Base-by-base conservation (phyloP, 257 asterid genomes). In the Jasminum sambac region DNA sequence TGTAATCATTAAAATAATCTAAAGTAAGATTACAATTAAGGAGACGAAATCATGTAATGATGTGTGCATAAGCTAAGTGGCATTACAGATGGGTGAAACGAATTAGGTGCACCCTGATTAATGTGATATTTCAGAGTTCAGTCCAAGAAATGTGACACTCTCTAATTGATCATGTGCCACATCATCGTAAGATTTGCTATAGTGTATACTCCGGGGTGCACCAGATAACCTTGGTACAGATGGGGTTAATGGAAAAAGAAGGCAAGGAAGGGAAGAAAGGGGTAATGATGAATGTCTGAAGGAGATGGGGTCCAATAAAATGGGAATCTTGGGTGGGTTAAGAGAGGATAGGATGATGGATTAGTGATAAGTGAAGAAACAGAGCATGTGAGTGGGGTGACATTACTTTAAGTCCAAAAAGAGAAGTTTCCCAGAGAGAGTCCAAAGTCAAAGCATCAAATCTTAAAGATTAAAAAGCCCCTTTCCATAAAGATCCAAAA, bases 341-440 rank as follows among this genome's bases (percentile, higher is more conserved):
- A 46, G 21, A 38, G 41, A 38, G 57, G 9, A 6, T 46, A 48
- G 58, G 58, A 48, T n/a, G 58, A 48, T 48, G 58, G 58, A 64
- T 70, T 70, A 50, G 67, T 68, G 78, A 81, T 68, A 76, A 48
- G 84, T 72, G 85, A 75, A 72, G 86, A 88, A 85, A 87, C 96
- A 87, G 71, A 74, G 64, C 96, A 90, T 84, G 95, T 90, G 95
- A 69, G 96, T 90, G 88, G 95, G 96, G 97, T 77, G 81, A 75
- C 79, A 75, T 67, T 79, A 81, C 90, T 90, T 88, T 84, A 85
- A 80, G 83, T 88, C 96, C 92, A 87, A 88, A 90, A 88, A 87
- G 96, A 90, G 94, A 81, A 90, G 90, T 88, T 85, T 74, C 58
- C 58, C 58, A 71, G 83, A 64, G 83, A 78, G 75, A 86, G 86